Conservation (phyloP, 768 basidiomycete species). For the Goffeauzyma gilvescens region DNA sequence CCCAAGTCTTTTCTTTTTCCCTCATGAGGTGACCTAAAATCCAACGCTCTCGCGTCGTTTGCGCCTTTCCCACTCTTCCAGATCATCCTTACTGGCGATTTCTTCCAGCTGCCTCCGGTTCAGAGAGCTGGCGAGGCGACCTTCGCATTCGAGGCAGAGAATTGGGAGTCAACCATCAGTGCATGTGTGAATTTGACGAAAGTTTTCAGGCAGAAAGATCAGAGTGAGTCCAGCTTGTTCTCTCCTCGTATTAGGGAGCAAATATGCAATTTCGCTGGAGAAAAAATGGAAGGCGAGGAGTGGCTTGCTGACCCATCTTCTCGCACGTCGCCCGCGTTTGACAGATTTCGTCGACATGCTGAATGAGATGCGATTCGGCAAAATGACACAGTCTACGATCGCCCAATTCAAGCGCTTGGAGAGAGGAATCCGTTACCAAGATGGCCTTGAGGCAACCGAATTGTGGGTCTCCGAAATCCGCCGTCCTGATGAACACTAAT, state of each 20-base stretch:
- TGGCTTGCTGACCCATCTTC: neutral
- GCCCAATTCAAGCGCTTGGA: constrained; percentile 50
- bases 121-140: constrained; percentile 47
- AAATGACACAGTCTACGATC: constrained; percentile 46
- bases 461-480: constrained; percentile 40
- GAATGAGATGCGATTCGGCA: constrained; percentile 93
- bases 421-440: constrained; percentile 51
- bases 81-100: constrained; percentile 88
- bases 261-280: constrained; percentile 2
- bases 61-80: too few species aligned
- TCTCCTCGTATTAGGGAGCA: constrained; percentile 1
- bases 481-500: neutral
- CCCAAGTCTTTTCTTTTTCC: too few species aligned
- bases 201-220: constrained; percentile 85
- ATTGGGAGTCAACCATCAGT: constrained; percentile 55
- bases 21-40: too few species aligned
- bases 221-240: constrained; percentile 39
- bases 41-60: too few species aligned
- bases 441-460: constrained; percentile 76
- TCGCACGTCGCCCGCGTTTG: neutral
- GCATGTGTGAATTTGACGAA: constrained; percentile 81
- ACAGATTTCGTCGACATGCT: constrained; percentile 85
- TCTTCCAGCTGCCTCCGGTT: constrained; percentile 94
- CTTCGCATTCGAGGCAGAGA: constrained; percentile 77
- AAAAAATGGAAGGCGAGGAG: too few species aligned